Conservation (phyloP, 345 rosid species). For the Citrus unshiu region DNA sequence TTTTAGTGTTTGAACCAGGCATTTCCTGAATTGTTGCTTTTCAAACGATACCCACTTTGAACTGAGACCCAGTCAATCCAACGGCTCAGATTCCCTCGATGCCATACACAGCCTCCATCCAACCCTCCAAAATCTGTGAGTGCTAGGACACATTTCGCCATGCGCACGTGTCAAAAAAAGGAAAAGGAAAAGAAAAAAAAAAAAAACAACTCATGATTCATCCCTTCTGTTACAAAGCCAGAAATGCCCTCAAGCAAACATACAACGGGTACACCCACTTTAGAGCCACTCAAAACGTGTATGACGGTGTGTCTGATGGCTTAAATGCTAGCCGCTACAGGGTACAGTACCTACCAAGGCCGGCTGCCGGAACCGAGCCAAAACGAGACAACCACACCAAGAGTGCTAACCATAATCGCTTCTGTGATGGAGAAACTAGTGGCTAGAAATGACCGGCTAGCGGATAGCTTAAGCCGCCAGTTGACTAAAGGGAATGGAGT, state of each 20-base stretch:
- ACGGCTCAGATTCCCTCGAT: not conserved
- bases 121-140: not conserved
- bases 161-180: conserved; percentile 28
- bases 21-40: not conserved
- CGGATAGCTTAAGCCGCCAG: conserved; percentile 25
- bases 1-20: not conserved
- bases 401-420: conserved; percentile 67
- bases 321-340: conserved; percentile 40
- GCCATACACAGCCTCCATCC: not conserved
- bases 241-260: not conserved
- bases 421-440: conserved; percentile 68
- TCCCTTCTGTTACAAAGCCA: not conserved
- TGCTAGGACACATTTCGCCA: not conserved
- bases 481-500: conserved; percentile 8
- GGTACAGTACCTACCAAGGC: conserved; percentile 15
- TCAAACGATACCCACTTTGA: not conserved
- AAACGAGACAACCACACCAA: conserved; percentile 43
- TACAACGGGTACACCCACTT: not conserved
- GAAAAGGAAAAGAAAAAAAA: too few relatives aligned
- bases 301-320: conserved; percentile 9
- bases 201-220: not conserved
- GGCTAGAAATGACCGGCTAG: conserved; percentile 61
- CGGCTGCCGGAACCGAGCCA: conserved; percentile 34
- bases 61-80: not conserved
- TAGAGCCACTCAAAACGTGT: conserved; percentile 12